Evolutionary conservation across 1,284 basidiomycete genomes (phyloP).

Genomic region (Neolentinus lepideus): DNA sequence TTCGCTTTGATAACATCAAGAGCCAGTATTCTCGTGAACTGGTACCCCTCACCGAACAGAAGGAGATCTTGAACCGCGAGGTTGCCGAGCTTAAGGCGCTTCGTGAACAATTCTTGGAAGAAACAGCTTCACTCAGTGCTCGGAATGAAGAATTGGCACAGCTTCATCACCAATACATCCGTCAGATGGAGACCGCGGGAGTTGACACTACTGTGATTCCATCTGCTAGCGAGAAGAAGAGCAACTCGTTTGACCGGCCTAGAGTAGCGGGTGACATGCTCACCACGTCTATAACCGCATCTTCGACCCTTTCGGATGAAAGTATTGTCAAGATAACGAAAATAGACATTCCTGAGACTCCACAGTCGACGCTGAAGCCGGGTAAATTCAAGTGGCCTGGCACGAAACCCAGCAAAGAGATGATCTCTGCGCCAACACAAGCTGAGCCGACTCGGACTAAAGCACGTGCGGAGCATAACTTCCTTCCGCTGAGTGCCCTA

Average conservation of each 20-base stretch:
- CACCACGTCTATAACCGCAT: slow-evolving; percentile 11
- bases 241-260: slow-evolving; percentile 26
- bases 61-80: slow-evolving; percentile 76
- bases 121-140: slow-evolving; percentile 84
- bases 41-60: slow-evolving; percentile 75
- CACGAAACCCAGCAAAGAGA: slow-evolving; percentile 24
- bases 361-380: slow-evolving; percentile 31
- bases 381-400: slow-evolving; percentile 66
- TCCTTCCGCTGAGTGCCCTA: slow-evolving; percentile 86
- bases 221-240: slow-evolving; percentile 22
- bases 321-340: slow-evolving; percentile 23
- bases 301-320: slow-evolving; percentile 20
- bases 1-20: slow-evolving; percentile 87
- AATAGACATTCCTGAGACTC: slow-evolving; percentile 21
- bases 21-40: slow-evolving; percentile 85
- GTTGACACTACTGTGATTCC: slow-evolving; percentile 20
- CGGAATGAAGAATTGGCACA: slow-evolving; percentile 91
- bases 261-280: slow-evolving; percentile 19
- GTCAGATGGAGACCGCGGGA: slow-evolving; percentile 54
- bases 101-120: slow-evolving; percentile 83
- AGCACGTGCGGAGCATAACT: slow-evolving; percentile 65
- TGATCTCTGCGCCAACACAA: background rate
- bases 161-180: slow-evolving; percentile 73
- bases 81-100: slow-evolving; percentile 84
- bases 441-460: slow-evolving; percentile 29